Conservation (phyloP, 1,284 basidiomycete species). For the Trametes sp. region DNA sequence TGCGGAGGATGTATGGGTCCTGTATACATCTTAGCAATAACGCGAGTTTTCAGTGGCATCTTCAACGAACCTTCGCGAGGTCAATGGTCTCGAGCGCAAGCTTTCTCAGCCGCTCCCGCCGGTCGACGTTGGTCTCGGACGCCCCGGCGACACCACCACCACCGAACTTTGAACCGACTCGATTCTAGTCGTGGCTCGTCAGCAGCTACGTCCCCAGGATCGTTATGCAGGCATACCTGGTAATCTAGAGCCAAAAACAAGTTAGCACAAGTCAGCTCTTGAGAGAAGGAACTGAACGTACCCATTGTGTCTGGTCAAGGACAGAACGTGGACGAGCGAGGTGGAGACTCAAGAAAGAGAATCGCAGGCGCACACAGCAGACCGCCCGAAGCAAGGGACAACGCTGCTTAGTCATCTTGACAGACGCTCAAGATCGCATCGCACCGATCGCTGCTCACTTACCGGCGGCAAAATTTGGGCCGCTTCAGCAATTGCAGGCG, state of each 20-base stretch:
- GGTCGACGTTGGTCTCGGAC: conserved; percentile 94
- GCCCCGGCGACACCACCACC: conserved; percentile 94
- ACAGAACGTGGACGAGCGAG: neutral
- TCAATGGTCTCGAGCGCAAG: conserved; percentile 97
- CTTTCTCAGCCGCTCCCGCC: conserved; percentile 93
- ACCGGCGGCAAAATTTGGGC: conserved; percentile 35
- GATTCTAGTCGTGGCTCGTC: conserved; percentile 65
- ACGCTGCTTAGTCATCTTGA: conserved; percentile 19
- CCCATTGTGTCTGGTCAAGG: conserved; percentile 17
- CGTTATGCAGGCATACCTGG: conserved; percentile 45
- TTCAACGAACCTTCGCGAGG: conserved; percentile 79
- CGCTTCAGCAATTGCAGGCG: conserved; percentile 15
- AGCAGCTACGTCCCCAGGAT: conserved; percentile 5
- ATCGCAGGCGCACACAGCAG: neutral
- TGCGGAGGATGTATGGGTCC: conserved; percentile 99
- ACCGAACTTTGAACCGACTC: conserved; percentile 95
- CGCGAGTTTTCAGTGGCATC: neutral
- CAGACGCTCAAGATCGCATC: conserved; percentile 20
- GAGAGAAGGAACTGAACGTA: conserved; percentile 17
- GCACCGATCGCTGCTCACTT: conserved; percentile 26
- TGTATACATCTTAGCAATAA: conserved; percentile 41
- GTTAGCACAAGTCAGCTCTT: neutral
- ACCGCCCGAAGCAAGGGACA: neutral
- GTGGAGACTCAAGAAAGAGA: conserved; percentile 10
- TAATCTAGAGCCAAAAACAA: conserved; percentile 46